A percentile compares a stretch with the other conserved stretches of the same genome.
Conservation (phyloP, 2,329 filamentous ascomycete species). For the Waltergamsia citrina region DNA sequence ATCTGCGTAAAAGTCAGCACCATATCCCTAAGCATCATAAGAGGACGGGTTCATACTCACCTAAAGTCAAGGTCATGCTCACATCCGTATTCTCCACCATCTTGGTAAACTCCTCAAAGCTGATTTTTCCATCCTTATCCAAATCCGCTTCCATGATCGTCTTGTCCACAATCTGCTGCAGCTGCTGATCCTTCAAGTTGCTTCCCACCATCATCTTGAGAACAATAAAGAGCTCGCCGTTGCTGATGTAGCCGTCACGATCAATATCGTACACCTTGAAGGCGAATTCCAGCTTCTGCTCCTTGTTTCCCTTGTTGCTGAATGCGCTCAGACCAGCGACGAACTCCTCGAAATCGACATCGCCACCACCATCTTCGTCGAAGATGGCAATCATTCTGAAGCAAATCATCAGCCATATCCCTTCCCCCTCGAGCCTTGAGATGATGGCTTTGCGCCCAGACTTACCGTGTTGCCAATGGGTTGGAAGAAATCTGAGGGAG, state of each 20-base stretch:
- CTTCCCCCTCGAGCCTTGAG: too few relatives aligned
- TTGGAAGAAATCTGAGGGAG: slow-evolving; percentile 97
- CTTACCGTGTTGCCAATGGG: slow-evolving; percentile 84
- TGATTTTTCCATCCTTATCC: slow-evolving; percentile 94
- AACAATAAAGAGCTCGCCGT: slow-evolving; percentile 97
- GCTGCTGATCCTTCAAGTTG: slow-evolving; percentile 96
- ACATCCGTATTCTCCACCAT: slow-evolving; percentile 95
- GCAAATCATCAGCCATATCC: too few relatives aligned
- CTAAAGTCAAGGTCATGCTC: slow-evolving; percentile 66
- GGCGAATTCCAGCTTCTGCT: slow-evolving; percentile 94
- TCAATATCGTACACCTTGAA: slow-evolving; percentile 99
- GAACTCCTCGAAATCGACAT: slow-evolving; percentile 98
- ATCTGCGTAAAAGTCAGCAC: slow-evolving; percentile 8
- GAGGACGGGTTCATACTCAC: too few relatives aligned
- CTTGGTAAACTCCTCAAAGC: slow-evolving; percentile 96
- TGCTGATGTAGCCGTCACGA: slow-evolving; percentile 96
- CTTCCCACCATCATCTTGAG: slow-evolving; percentile 99
- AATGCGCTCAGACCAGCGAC: slow-evolving; percentile 92
- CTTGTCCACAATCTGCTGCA: slow-evolving; percentile 99
- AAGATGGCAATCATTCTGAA: slow-evolving; percentile 96
- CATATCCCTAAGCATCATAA: slow-evolving; percentile 11
- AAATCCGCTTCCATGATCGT: slow-evolving; percentile 99
- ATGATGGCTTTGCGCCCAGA: background rate
- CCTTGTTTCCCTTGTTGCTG: slow-evolving; percentile 96
- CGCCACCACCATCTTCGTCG: slow-evolving; percentile 94